phyloP scores from a whole-genome alignment of 2,329 filamentous ascomycete genomes.

The Dothideomycetes sp. region DNA sequence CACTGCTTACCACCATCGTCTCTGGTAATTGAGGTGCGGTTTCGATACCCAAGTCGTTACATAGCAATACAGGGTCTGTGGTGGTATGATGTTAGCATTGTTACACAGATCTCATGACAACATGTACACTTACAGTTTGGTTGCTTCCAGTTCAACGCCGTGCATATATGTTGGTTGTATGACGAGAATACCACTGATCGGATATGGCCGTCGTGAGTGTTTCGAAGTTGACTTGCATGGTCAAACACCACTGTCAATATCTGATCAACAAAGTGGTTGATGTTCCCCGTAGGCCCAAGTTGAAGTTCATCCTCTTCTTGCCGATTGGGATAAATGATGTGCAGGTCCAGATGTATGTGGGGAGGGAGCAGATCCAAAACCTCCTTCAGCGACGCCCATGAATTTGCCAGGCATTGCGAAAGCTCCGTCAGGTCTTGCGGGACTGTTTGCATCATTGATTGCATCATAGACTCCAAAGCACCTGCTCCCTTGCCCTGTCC shows the following conservation, averaged over 20 bases:
- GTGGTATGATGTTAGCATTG: slow-evolving; percentile 9
- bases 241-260: slow-evolving; percentile 82
- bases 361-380: slow-evolving; percentile 65
- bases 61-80: slow-evolving; percentile 77
- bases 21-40: slow-evolving; percentile 2
- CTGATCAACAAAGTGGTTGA: slow-evolving; percentile 77
- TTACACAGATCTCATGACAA: not conserved
- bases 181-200: slow-evolving; percentile 89
- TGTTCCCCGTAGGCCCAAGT: slow-evolving; percentile 64
- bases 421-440: too few species aligned
- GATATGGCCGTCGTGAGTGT: slow-evolving; percentile 58
- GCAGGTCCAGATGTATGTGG: slow-evolving; percentile 81
- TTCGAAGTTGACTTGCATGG: slow-evolving; percentile 62
- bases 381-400: slow-evolving; percentile 69
- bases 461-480: slow-evolving; percentile 1
- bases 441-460: slow-evolving; percentile 7
- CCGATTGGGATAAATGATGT: slow-evolving; percentile 72
- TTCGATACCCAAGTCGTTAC: slow-evolving; percentile 61
- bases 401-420: slow-evolving; percentile 30
- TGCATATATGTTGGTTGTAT: slow-evolving; percentile 82
- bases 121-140: slow-evolving; percentile 61
- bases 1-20: slow-evolving; percentile 38
- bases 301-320: slow-evolving; percentile 60
- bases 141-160: slow-evolving; percentile 97
- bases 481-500: slow-evolving; percentile 17